Evolutionary conservation across 805 yeast species (phyloP), one percentile per base, ranked within the genome.

Genomic region (Lipomyces orientalis): DNA sequence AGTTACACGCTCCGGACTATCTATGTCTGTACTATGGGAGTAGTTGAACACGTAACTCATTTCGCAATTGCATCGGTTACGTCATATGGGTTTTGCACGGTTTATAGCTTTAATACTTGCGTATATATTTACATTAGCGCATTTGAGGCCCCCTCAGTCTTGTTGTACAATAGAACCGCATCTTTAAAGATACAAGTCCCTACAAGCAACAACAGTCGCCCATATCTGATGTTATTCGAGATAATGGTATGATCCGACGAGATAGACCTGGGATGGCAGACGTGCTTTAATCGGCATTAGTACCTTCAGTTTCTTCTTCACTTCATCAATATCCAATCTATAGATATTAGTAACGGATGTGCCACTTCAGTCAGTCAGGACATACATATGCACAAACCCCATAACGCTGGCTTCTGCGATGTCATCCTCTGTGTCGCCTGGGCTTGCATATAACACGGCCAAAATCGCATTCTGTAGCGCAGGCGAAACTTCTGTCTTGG

Each of bases 201-300:
- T 25, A 52, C 16, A 12, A 12, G 31, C 34, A 5, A 19, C n/a
- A 10, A 12, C 19, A 25, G 4, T 52, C n/a, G 12, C 6, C 34
- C 55, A 31, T 52, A 12, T 52, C 34, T 31, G 55, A 25, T 52
- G 25, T 75, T 79, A 94, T 80, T 95, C 99, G 61, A 88, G 86
- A 77, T 91, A 95, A 72, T 97, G 88, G 73, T 87, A 87, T 52
- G 87, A 86, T 1, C 98, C 97, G 59, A 93, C 79, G 2, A 95
- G 77, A 74, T 91, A 82, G 1, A 90, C 87, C 70, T 88, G 86
- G 33, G 87, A 83, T 0, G 99, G 99, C 31, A 93, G 80, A 54
- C 88, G 81, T 0, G 97, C 96, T 1, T 97, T 97, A 4, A 91
- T 89, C 0, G 99, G 98, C 69, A 93, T 82, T 69, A 94, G 81